Conservation (phyloP, 805 yeast species). For the Dipodascopsis uninucleata region DNA sequence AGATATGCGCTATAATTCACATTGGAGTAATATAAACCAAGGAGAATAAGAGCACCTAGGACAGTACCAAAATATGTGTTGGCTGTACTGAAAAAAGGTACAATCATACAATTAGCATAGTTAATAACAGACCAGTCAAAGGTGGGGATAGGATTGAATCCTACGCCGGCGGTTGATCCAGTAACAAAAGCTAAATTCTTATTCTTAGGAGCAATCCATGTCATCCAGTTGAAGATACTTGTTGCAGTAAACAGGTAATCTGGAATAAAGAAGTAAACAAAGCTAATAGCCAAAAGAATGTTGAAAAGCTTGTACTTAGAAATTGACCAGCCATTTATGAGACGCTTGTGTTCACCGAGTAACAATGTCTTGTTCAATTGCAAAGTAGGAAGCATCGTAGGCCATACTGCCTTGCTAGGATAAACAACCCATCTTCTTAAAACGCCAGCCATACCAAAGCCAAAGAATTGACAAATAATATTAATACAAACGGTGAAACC, state of each 20-base stretch:
- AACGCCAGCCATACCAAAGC: conserved; percentile 64
- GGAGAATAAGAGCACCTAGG: conserved; percentile 34
- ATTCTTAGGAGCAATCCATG: conserved; percentile 37
- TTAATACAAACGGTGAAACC: conserved; percentile 53
- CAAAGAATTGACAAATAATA: conserved; percentile 57
- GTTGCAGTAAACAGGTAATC: conserved; percentile 60
- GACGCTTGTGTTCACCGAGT: conserved; percentile 41
- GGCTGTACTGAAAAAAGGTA: conserved; percentile 44
- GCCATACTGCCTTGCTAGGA: conserved; percentile 60
- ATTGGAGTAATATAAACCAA: conserved; percentile 45
- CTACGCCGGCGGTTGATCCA: conserved; percentile 56
- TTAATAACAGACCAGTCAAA: conserved; percentile 44
- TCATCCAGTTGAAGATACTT: conserved; percentile 59
- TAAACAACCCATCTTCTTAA: conserved; percentile 56
- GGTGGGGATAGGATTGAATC: conserved; percentile 38
- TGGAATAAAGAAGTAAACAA: conserved; percentile 64
- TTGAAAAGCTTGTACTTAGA: conserved; percentile 50
- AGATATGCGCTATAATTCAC: conserved; percentile 48
- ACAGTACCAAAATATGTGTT: conserved; percentile 40
- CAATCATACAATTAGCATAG: conserved; percentile 35
- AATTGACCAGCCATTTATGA: conserved; percentile 58
- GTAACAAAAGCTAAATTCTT: conserved; percentile 52
- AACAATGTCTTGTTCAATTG: conserved; percentile 37
- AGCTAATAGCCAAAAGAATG: conserved; percentile 42
- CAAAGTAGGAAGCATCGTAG: conserved; percentile 45